A percentile compares a stretch with the other conserved stretches of the same genome.
Evolutionary conservation across 2,329 filamentous ascomycete species (phyloP).

Genomic region (Bertia moriformis): DNA sequence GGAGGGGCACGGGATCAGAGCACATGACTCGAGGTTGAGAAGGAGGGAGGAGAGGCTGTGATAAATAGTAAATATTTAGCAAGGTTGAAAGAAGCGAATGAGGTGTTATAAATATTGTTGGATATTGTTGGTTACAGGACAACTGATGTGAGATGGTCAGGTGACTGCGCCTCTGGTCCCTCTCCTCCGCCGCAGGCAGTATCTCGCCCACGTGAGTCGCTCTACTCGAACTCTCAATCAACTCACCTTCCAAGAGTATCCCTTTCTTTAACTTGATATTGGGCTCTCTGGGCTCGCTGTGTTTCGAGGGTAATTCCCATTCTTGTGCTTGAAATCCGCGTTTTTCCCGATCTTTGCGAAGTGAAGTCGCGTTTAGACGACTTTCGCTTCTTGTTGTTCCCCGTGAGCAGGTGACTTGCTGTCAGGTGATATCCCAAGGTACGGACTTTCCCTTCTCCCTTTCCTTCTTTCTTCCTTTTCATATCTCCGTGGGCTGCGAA

Average conservation of each 20-base stretch:
- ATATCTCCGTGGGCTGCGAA: no score
- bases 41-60: background rate
- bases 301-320: background rate
- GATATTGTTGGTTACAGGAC: background rate
- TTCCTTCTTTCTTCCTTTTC: slow-evolving; percentile 5
- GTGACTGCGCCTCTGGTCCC: slow-evolving; percentile 10
- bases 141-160: background rate
- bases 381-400: slow-evolving; percentile 14
- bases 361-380: background rate
- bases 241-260: slow-evolving; percentile 12
- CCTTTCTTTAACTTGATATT: slow-evolving; percentile 8
- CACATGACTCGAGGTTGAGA: slow-evolving; percentile 17
- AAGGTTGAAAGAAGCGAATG: background rate
- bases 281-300: background rate
- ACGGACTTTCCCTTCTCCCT: slow-evolving; percentile 9
- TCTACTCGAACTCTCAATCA: slow-evolving; percentile 11
- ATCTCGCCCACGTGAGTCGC: slow-evolving; percentile 21
- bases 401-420: slow-evolving; percentile 24
- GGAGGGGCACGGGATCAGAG: slow-evolving; percentile 19
- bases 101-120: background rate
- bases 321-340: background rate
- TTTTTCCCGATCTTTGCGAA: background rate
- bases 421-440: slow-evolving; percentile 26
- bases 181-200: slow-evolving; percentile 8
- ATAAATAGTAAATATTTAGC: slow-evolving; percentile 1